These are phyloP conservation scores for Pseudonitzschia multiseries DNA, from an alignment of 108 stramenopile species.

Conservation along the genomic window DNA sequence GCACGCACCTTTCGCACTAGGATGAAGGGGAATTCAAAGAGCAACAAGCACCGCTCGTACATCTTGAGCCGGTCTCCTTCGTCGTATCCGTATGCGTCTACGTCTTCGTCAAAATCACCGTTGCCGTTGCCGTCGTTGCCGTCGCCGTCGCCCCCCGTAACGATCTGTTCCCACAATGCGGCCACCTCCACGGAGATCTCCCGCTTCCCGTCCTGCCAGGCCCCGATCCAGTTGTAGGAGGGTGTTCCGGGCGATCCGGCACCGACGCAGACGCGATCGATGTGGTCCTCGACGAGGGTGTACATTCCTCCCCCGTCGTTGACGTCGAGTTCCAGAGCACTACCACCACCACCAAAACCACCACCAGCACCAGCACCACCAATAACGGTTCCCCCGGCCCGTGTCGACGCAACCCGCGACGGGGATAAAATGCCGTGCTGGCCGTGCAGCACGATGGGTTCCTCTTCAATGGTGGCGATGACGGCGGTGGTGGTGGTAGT, in stretches of 20 bases:
- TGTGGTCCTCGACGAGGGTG: conserved; percentile 44
- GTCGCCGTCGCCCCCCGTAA: conserved; percentile 50
- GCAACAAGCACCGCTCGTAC: conserved; percentile 59
- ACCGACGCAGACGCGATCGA: conserved; percentile 64
- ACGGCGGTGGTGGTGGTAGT: background rate
- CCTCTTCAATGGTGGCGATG: background rate
- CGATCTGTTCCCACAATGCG: conserved; percentile 64
- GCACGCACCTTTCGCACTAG: conserved; percentile 58
- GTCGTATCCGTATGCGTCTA: too few relatives aligned
- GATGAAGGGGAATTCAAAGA: conserved; percentile 80
- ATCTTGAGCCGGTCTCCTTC: conserved; percentile 16
- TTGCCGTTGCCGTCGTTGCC: too few relatives aligned
- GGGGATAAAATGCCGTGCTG: conserved; percentile 55
- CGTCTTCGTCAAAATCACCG: too few relatives aligned
- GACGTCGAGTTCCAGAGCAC: conserved; percentile 4
- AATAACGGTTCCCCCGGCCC: too few relatives aligned
- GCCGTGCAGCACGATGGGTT: conserved; percentile 60
- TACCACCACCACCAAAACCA: too few relatives aligned
- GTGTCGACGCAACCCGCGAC: background rate
- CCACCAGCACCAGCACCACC: too few relatives aligned
- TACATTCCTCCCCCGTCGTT: conserved; percentile 32
- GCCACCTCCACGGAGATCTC: conserved; percentile 54
- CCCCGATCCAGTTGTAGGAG: conserved; percentile 60
- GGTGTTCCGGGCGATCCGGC: conserved; percentile 46
- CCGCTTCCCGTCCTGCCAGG: conserved; percentile 52